Percentiles rank a stretch among this genome's conserved stretches.
These are phyloP conservation scores for Oenanthe javanica DNA, from an alignment of 140 eudicot genomes.

Conservation along the genomic window DNA sequence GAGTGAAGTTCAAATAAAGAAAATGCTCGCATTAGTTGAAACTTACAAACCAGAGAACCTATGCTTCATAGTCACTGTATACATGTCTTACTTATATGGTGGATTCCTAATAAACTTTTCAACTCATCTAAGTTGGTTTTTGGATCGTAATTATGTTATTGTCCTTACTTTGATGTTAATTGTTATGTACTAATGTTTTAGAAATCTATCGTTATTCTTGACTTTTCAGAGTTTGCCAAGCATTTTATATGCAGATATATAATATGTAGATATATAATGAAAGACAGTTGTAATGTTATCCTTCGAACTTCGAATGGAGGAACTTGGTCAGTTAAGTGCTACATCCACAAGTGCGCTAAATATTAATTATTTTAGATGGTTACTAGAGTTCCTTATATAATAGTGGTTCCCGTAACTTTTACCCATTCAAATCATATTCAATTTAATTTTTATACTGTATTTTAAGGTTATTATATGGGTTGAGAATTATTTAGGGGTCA, in stretches of 20 bases:
- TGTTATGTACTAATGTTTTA: neutral
- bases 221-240: slow-evolving; percentile 11
- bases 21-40: neutral
- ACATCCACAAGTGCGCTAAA: no score
- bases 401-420: no score
- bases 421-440: no score
- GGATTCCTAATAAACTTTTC: neutral
- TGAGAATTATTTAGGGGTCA: no score
- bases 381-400: no score
- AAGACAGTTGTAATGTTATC: no score
- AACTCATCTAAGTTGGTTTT: neutral
- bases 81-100: neutral
- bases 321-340: no score
- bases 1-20: neutral
- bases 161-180: neutral
- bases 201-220: neutral
- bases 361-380: no score
- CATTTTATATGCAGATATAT: neutral
- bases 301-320: no score
- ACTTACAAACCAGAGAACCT: neutral
- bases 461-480: no score
- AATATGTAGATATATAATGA: no score
- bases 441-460: no score
- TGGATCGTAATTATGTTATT: neutral
- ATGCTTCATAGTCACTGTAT: neutral